phyloP scores from a whole-genome alignment of 257 asterid species.

The Leonotis leonurus region DNA sequence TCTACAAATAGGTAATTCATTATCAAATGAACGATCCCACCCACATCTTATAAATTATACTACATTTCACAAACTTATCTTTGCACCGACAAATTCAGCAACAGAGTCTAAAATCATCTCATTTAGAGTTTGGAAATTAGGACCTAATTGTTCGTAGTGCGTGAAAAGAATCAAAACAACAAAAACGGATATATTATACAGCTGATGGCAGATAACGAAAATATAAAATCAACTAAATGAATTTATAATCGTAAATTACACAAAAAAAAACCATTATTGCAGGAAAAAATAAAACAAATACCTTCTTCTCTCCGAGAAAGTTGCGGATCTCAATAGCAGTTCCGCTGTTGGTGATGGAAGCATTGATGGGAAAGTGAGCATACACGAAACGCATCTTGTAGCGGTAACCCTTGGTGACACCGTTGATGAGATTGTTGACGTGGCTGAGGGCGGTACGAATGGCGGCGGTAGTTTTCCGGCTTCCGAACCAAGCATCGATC shows the following conservation, averaged over 20 bases:
- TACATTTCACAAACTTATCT: too few relatives aligned
- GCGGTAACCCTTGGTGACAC: slow-evolving; percentile 73
- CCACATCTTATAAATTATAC: too few relatives aligned
- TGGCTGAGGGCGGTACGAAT: slow-evolving; percentile 84
- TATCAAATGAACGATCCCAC: too few relatives aligned
- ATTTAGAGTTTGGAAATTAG: too few relatives aligned
- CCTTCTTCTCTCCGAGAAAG: slow-evolving; percentile 89
- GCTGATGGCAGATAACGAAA: too few relatives aligned
- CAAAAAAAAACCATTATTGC: background rate
- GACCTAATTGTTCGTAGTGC: too few relatives aligned
- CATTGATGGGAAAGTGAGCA: slow-evolving; percentile 82
- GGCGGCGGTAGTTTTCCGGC: slow-evolving; percentile 72
- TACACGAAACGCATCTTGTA: slow-evolving; percentile 88
- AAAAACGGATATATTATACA: too few relatives aligned
- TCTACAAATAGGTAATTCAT: too few relatives aligned
- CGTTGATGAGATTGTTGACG: slow-evolving; percentile 59
- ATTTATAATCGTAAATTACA: background rate
- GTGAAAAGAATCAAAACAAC: too few relatives aligned
- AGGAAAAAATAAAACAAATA: background rate
- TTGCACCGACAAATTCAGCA: too few relatives aligned
- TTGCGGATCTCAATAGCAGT: slow-evolving; percentile 74
- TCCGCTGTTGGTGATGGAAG: slow-evolving; percentile 43
- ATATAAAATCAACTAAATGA: background rate
- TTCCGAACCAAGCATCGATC: slow-evolving; percentile 81
- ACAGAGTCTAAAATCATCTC: too few relatives aligned